phyloP scores from a whole-genome alignment of 2,329 filamentous ascomycete genomes.

The Stemphylium vesicarium region DNA sequence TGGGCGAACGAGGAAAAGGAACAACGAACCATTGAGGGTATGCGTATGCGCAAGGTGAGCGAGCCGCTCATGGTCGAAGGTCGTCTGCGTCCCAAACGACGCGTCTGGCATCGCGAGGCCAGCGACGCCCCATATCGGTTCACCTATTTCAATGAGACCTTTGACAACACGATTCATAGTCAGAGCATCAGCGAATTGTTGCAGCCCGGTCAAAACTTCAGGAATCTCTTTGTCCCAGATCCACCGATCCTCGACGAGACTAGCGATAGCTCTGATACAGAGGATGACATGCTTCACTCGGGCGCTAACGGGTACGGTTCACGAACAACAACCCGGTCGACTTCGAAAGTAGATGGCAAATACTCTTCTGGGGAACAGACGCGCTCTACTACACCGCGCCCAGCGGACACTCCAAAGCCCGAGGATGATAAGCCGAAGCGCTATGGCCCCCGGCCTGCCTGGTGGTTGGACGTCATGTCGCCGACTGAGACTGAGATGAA shows the following conservation, averaged over 20 bases:
- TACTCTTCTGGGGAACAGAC: constrained; percentile 50
- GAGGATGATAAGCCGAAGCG: constrained; percentile 48
- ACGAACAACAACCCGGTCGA: constrained; percentile 33
- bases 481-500: constrained; percentile 97
- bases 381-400: constrained; percentile 58
- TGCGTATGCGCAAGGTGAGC: constrained; percentile 87
- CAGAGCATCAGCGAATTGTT: constrained; percentile 93
- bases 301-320: constrained; percentile 35
- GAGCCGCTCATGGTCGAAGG: constrained; percentile 94
- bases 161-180: constrained; percentile 93
- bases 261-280: constrained; percentile 67
- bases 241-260: constrained; percentile 70
- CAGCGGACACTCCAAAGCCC: constrained; percentile 48
- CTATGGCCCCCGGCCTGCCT: constrained; percentile 83
- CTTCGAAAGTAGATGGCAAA: constrained; percentile 36
- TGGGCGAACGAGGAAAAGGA: constrained; percentile 94
- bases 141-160: constrained; percentile 98
- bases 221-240: constrained; percentile 89
- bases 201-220: constrained; percentile 82
- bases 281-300: constrained; percentile 41
- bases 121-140: constrained; percentile 93
- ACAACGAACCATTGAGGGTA: constrained; percentile 75
- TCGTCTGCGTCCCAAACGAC: constrained; percentile 76
- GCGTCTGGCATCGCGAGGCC: constrained; percentile 84
- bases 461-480: constrained; percentile 92